Percentiles rank a stretch among this genome's conserved stretches.
Conservation (phyloP, 306 rosid species). For the Vachellia collinsii region DNA sequence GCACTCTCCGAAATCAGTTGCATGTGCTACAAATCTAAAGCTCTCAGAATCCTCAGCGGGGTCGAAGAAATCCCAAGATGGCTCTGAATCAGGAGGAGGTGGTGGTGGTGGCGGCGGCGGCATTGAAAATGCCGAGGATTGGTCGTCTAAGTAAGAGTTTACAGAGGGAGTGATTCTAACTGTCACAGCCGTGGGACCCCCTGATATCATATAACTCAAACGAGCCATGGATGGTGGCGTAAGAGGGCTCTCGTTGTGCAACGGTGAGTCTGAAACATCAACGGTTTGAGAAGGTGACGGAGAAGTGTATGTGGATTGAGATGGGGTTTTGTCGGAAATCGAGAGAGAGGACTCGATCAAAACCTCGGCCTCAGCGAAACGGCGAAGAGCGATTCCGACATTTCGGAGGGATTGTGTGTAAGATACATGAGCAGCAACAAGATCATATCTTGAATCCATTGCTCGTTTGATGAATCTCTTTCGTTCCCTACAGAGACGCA, state of each 20-base stretch:
- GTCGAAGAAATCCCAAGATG: conserved; percentile 93
- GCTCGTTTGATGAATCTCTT: conserved; percentile 79
- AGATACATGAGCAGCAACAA: conserved; percentile 89
- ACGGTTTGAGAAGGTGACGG: conserved; percentile 65
- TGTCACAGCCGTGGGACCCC: conserved; percentile 58
- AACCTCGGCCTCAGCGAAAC: conserved; percentile 83
- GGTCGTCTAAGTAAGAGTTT: conserved; percentile 57
- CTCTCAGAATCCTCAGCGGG: conserved; percentile 70
- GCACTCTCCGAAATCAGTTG: conserved; percentile 43
- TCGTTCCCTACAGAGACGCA: conserved; percentile 79
- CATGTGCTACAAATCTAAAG: conserved; percentile 66
- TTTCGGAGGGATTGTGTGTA: conserved; percentile 71
- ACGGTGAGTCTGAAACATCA: conserved; percentile 73
- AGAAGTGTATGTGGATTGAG: conserved; percentile 85
- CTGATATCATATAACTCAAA: conserved; percentile 72
- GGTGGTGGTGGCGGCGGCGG: conserved; percentile 72
- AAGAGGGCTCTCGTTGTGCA: conserved; percentile 58
- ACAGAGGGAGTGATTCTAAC: conserved; percentile 53
- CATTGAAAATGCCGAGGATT: conserved; percentile 50
- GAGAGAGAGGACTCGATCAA: conserved; percentile 79
- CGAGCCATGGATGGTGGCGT: conserved; percentile 49
- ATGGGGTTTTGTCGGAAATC: conserved; percentile 86
- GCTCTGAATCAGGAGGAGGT: conserved; percentile 59
- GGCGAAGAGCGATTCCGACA: conserved; percentile 79
- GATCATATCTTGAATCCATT: conserved; percentile 79